Base-by-base conservation (phyloP, 192 early-diverging fungal genomes). In the Coemansia sp. region DNA sequence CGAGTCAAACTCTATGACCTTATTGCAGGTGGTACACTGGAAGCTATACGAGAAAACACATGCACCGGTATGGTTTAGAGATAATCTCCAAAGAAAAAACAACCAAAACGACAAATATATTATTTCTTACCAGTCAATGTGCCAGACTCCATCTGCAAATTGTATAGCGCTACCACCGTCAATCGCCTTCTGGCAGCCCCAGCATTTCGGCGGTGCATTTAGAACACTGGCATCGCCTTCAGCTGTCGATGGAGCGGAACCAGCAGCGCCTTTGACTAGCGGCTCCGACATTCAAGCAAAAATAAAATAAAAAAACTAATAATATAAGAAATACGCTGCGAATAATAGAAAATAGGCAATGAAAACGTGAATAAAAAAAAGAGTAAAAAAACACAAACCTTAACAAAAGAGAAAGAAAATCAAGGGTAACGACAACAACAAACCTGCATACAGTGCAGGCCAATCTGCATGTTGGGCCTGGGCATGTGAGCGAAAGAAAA, bases 81-180 rank as follows among this genome's bases (percentile, higher is more conserved):
- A 58, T 38, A 15, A 42, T 40, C 37, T 43, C 21, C 40, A 58
- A 37, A 52, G 19, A 24, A 10, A 27, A 14, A 17, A 10, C 7
- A 40, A 53, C n/a, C n/a, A 11, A 2, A 38, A 26, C n/a, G 22
- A 44, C 8, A 53, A 14, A 32, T 18, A 39, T 18, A 15, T 5
- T 53, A 32, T 24, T 44, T 19, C 77, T 77, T 88, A 88, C 90
- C 90, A 91, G 58, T 89, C 80, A 66, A 90, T 85, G 76, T 91
- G 90, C 86, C 88, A 91, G 6, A 91, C 77, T 26, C 87, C 86
- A 40, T 91, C 90, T 15, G 87, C 90, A 80, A 91, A 91, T 43
- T 87, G 84, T 57, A 91, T 86, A 21, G 88, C 90, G 55, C 85
- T 87, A 39, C 88, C 88, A 40, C 88, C 90, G 62, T 90, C 87